These are phyloP conservation scores for Cucurbita ficifolia DNA, from an alignment of 306 rosid species.

Conservation along the genomic window DNA sequence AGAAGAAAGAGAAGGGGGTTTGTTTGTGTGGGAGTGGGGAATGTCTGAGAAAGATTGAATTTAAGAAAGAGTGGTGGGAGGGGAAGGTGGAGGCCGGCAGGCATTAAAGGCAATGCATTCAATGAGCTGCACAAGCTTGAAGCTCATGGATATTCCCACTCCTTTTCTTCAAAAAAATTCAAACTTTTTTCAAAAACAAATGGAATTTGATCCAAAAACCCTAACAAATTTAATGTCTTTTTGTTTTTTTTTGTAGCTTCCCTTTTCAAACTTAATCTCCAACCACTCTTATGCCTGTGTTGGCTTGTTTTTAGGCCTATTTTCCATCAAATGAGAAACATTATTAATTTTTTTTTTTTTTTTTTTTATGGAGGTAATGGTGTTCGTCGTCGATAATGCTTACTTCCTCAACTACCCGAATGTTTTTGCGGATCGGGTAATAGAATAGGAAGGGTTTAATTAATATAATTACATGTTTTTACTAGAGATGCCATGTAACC, in stretches of 20 bases:
- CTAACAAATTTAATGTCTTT: not conserved
- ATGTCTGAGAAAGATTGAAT: not conserved
- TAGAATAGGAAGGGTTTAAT: too few species aligned
- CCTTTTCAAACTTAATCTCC: not conserved
- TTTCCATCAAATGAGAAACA: not conserved
- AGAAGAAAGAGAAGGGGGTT: not conserved
- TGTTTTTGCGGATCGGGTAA: too few species aligned
- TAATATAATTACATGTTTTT: too few species aligned
- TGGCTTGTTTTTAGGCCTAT: not conserved
- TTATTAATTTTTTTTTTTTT: too few species aligned
- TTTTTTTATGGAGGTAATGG: too few species aligned
- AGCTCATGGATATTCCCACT: not conserved
- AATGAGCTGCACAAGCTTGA: not conserved
- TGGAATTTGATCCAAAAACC: not conserved
- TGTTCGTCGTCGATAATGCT: too few species aligned
- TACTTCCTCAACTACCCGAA: too few species aligned
- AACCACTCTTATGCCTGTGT: not conserved
- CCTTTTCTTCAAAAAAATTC: not conserved
- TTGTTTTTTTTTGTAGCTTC: not conserved
- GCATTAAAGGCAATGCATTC: constrained; percentile 7
- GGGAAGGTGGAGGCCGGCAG: not conserved
- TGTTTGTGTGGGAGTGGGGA: not conserved
- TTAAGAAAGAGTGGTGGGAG: not conserved
- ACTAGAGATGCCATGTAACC: too few species aligned
- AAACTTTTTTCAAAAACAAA: not conserved